Evolutionary conservation across 192 early-diverging fungal genomes (phyloP), one percentile per base, ranked within the genome.

Genomic region (Spizellomyces sp.): DNA sequence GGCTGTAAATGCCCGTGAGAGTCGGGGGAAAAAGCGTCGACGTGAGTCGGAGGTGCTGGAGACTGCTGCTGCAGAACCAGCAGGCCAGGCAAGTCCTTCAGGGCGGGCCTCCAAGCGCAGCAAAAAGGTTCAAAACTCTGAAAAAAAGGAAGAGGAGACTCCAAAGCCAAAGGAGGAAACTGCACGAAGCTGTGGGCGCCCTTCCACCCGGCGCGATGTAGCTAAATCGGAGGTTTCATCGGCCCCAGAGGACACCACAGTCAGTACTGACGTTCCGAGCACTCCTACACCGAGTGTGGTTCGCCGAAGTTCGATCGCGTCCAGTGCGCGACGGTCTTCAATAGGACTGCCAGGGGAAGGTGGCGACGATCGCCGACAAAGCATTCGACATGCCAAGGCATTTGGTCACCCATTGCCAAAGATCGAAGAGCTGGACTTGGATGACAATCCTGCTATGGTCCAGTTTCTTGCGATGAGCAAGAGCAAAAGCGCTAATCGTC

Each of bases 361-460:
- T n/a, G 52, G 1, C 14, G 19, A 19, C 52, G 52, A 55, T 2
- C 52, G 52, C 3, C 15, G 15, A 15, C 52, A 55, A 0, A 55
- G 14, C 19, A n/a, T 19, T 55, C 14, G 52, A 19, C 15, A 55
- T 15, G 52, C 15, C 52, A 55, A 55, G 2, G 19, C 52, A 19
- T 19, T 19, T n/a, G 52, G 15, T 2, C 52, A 19, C 2, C 15
- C 14, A 55, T n/a, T 19, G 15, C 14, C 52, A 55, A 55, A 15
- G 15, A 55, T 55, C 52, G 14, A 55, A n/a, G 15, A 15, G 15
- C 1, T 55, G 15, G 59, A 61, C 4, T 22, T 61, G 59, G 59
- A 61, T 41, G 59, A 61, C 22, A 61, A 61, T 22, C 59, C 59
- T 12, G 22, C 59, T 61, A 61, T 61, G 59, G 15, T 61, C 19